Conservation (phyloP, 23 red algal species). For the Gracilaria caudata region DNA sequence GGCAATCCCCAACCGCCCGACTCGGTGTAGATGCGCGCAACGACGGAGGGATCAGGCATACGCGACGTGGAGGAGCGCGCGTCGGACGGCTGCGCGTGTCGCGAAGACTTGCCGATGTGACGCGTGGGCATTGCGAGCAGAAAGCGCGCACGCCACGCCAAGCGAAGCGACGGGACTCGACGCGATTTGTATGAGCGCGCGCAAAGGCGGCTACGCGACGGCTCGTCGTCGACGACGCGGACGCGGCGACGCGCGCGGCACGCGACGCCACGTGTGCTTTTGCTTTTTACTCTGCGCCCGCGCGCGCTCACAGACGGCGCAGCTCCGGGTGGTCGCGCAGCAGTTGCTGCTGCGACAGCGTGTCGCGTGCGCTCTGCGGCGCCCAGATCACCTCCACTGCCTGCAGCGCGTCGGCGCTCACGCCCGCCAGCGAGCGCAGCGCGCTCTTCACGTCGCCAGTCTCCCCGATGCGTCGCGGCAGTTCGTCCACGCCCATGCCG, state of each 20-base stretch:
- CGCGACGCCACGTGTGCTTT: too few species aligned
- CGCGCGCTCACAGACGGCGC: constrained; percentile 41
- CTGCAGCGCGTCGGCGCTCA: constrained; percentile 62
- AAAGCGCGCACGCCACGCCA: not conserved
- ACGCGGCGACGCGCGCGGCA: too few species aligned
- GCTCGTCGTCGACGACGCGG: too few species aligned
- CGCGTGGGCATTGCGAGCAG: constrained; percentile 12
- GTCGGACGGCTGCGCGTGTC: constrained; percentile 4
- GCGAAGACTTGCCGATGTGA: constrained; percentile 11
- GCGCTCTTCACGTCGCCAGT: constrained; percentile 56
- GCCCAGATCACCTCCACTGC: constrained; percentile 90
- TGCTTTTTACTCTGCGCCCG: not conserved
- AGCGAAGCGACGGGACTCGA: not conserved
- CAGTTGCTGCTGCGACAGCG: constrained; percentile 77
- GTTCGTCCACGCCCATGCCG: constrained; percentile 15
- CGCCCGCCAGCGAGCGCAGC: constrained; percentile 44
- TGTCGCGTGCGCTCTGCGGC: constrained; percentile 67
- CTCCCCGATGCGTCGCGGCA: constrained; percentile 28
- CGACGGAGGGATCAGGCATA: not conserved
- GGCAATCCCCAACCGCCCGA: constrained; percentile 73
- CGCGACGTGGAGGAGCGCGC: constrained; percentile 15
- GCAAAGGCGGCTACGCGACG: too few species aligned
- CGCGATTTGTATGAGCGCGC: too few species aligned
- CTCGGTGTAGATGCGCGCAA: constrained; percentile 67
- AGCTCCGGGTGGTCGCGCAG: constrained; percentile 83